Evolutionary conservation across 1,284 basidiomycete genomes (phyloP), one percentile per base, ranked within the genome.

Genomic region (Phellopilus nigrolimitatus): DNA sequence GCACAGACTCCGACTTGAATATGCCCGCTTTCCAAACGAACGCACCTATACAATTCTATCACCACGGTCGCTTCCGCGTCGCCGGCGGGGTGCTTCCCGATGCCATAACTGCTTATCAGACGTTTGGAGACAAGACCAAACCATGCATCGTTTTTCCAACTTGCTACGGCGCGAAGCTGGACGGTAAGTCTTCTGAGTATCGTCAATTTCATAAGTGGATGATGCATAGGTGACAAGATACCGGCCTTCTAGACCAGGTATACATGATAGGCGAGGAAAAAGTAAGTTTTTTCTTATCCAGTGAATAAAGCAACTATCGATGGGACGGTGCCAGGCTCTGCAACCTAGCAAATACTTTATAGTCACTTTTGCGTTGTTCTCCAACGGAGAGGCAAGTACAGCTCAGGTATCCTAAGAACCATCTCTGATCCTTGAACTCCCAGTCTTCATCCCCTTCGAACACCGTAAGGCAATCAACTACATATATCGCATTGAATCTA

Each of bases 81-180:
- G 53, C 64, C 10, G 69, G 70, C 13, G 69, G 69, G 9, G 57
- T 68, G n/a, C 55, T 71, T 27, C 67, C 69, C 1, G 63, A 70
- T 53, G 67, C 70, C 13, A 58, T 69, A 12, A 71, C 69, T 28
- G 70, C 69, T 19, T 71, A 69, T 50, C 62, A 68, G 55, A 69
- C 68, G 0, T 68, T 66, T 24, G 69, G 69, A 12, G 59, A 70
- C 50, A 61, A 63, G 12, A 53, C 54, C 28, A 68, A 68, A 21
- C 70, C 69, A 3, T 70, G 68, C 53, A 64, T 71, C 22, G 68
- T 71, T 28, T 70, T 66, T 53, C 66, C 66, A 15, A 71, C 69
- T n/a, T 71, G 70, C 34, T 71, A 67, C 47, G 67, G 70, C 22
- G 66, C 63, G 31, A 64, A 66, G 48, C 62, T 71, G 17, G 64